Base-by-base conservation (phyloP, 768 basidiomycete genomes). In the Pulveroboletus frians region DNA sequence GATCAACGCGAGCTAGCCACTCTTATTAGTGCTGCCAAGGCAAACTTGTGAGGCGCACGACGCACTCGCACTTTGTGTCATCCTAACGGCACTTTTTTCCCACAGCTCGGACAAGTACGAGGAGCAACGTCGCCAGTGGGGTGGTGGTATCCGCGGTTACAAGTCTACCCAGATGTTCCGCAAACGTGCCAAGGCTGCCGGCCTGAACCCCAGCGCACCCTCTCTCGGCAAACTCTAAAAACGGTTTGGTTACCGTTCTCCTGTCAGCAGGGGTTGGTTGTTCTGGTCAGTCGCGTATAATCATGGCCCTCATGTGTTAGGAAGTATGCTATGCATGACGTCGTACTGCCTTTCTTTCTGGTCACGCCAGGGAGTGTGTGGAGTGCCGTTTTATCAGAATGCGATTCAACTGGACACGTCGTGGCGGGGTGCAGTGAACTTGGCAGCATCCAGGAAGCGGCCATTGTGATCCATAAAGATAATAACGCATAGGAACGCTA, bases 121-220 rank as follows among this genome's bases (percentile, higher is more conserved):
- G 58, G 92, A 94, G 61, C 78, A 85, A 46, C 84, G 91, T 56
- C 82, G 88, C 64, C 82, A 84, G 60, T 98, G 95, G 95, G 93
- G 94, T 70, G 94, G 94, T 76, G 94, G 94, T 69, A 61, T 92
- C 67, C 91, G 92, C 74, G 92, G 93, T 59, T 85, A 88, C 80
- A 95, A 96, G 76, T 92, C 90, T 34, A 83, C 89, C 39, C 85
- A 88, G 69, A 95, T 89, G 88, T 78, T 96, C 65, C 79, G 85
- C 71, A 92, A 92, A 76, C 86, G 92, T 56, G 93, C 92, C 54
- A 95, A 93, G 81, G 91, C 90, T 59, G 73, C 84, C 52, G 94
- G 93, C 43, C 81, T 81, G 67, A 80, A 68, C 54, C 64, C 80
- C 52, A 72, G 75, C 40, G 77, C 77, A 46, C 74, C 81, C 23